Percentiles rank a stretch among this genome's conserved stretches.
Conservation (phyloP, 148 eudicot genomes). For the Vaccinium myrtillus region DNA sequence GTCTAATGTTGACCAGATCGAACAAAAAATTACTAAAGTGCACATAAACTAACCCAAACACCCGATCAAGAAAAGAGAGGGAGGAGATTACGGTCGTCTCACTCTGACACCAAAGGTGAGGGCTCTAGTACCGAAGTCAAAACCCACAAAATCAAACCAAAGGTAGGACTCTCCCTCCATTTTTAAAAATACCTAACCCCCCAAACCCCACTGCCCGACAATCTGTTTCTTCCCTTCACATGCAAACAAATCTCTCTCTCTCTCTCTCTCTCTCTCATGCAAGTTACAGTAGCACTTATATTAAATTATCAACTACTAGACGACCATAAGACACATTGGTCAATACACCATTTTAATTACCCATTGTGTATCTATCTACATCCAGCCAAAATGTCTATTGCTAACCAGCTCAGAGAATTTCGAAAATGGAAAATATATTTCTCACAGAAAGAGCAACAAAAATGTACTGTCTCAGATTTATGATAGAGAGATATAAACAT, state of each 20-base stretch:
- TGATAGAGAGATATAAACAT: slow-evolving; percentile 3
- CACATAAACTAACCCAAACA: too few species aligned
- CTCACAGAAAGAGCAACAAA: neutral
- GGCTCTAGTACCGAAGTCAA: neutral
- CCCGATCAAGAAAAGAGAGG: too few species aligned
- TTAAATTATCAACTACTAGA: neutral
- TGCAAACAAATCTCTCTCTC: slow-evolving; percentile 8
- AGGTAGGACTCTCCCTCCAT: neutral
- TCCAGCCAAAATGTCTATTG: neutral
- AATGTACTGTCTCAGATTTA: slow-evolving; percentile 12
- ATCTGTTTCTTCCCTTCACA: slow-evolving; percentile 6
- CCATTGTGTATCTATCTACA: neutral
- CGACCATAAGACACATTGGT: neutral
- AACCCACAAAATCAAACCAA: slow-evolving; percentile 6
- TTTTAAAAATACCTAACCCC: neutral
- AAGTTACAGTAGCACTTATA: neutral
- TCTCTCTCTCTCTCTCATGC: slow-evolving; percentile 8
- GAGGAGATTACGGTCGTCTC: slow-evolving; percentile 6
- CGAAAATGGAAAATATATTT: neutral
- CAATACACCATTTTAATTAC: neutral
- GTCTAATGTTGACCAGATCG: too few species aligned
- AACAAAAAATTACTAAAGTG: too few species aligned
- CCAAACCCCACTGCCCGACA: slow-evolving; percentile 12
- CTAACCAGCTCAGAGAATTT: neutral
- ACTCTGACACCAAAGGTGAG: slow-evolving; percentile 1